These are phyloP conservation scores for Botryotinia globosa DNA, from an alignment of 2,329 filamentous ascomycete species.

Conservation along the genomic window DNA sequence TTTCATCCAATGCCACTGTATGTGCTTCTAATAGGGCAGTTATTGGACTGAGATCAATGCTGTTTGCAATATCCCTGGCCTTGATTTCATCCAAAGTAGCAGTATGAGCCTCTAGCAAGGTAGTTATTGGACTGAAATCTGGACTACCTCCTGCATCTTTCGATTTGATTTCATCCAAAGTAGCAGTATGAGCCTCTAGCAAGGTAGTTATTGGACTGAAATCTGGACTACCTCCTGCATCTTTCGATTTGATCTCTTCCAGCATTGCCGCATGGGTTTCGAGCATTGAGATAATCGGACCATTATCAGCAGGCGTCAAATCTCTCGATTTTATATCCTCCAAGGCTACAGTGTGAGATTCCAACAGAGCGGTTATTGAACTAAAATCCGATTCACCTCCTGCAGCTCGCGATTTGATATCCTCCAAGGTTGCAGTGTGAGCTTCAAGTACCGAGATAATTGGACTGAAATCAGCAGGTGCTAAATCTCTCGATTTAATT, in stretches of 20 bases:
- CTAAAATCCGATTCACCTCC: too few species aligned
- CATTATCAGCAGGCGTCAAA: not conserved
- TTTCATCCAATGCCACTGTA: too few species aligned
- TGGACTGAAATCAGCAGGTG: not conserved
- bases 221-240: too few species aligned
- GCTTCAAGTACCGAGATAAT: constrained; percentile 15
- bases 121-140: too few species aligned
- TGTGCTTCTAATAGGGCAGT: not conserved
- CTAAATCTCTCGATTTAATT: constrained; percentile 21
- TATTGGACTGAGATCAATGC: not conserved
- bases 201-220: too few species aligned
- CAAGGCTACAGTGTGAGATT: too few species aligned
- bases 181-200: not conserved
- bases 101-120: not conserved
- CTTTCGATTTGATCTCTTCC: too few species aligned
- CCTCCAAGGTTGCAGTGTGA: constrained; percentile 18
- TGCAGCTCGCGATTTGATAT: constrained; percentile 21
- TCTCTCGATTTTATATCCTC: constrained; percentile 23
- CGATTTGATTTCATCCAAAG: not conserved
- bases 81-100: not conserved
- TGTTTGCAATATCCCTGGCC: too few species aligned
- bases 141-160: too few species aligned
- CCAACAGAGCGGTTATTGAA: too few species aligned
- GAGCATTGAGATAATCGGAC: too few species aligned
- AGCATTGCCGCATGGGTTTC: too few species aligned